Conservation (phyloP, 805 yeast genomes). For the Ogataea sp. region DNA sequence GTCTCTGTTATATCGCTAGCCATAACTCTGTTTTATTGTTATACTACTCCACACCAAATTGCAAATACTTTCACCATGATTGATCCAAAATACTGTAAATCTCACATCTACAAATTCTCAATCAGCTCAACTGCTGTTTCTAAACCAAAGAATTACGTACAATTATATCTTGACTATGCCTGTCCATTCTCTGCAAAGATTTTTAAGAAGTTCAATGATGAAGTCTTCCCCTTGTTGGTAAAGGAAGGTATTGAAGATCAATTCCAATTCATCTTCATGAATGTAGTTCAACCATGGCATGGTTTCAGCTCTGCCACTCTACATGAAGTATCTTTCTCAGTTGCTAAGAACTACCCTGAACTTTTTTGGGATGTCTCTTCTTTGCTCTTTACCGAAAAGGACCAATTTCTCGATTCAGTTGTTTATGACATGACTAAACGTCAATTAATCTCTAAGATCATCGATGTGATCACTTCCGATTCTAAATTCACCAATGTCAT, state of each 20-base stretch:
- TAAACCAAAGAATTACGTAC: slow-evolving; percentile 32
- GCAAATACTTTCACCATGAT: not conserved
- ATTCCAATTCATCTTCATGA: slow-evolving; percentile 55
- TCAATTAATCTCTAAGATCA: slow-evolving; percentile 45
- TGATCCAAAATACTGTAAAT: not conserved
- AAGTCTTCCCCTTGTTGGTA: slow-evolving; percentile 45
- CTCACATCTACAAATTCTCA: not conserved
- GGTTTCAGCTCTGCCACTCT: slow-evolving; percentile 52
- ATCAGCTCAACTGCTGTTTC: too few relatives aligned
- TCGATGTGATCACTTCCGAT: slow-evolving; percentile 35
- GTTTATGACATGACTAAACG: slow-evolving; percentile 45
- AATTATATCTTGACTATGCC: slow-evolving; percentile 64
- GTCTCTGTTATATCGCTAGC: too few relatives aligned
- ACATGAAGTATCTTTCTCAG: slow-evolving; percentile 67
- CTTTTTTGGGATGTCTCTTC: slow-evolving; percentile 51
- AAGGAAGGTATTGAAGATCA: slow-evolving; percentile 33
- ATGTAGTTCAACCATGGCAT: slow-evolving; percentile 91
- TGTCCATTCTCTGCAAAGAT: slow-evolving; percentile 70
- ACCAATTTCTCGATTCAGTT: slow-evolving; percentile 53
- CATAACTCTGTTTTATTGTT: too few relatives aligned
- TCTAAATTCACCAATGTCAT: slow-evolving; percentile 36
- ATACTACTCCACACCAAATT: too few relatives aligned
- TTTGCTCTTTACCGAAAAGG: slow-evolving; percentile 47
- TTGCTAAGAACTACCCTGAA: slow-evolving; percentile 47
- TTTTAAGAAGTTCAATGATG: slow-evolving; percentile 44